Percentiles rank a stretch among this genome's conserved stretches.
These are phyloP conservation scores for Russula lepida DNA, from an alignment of 768 basidiomycete genomes.

Conservation along the genomic window DNA sequence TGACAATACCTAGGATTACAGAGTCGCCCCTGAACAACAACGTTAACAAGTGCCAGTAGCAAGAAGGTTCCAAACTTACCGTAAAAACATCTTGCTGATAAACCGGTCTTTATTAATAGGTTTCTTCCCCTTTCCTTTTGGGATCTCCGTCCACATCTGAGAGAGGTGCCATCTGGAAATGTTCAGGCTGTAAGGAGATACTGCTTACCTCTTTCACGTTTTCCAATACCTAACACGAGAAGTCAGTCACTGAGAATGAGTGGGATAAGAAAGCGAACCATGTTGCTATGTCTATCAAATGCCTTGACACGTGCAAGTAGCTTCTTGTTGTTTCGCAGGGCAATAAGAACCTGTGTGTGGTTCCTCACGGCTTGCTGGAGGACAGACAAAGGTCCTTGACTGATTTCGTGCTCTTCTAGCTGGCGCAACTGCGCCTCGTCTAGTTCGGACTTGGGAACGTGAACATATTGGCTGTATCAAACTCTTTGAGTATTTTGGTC, in stretches of 20 bases:
- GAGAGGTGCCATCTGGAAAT: not conserved
- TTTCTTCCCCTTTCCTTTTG: slow-evolving; percentile 98
- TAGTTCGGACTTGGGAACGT: slow-evolving; percentile 93
- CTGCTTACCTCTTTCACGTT: slow-evolving; percentile 88
- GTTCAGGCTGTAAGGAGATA: not conserved
- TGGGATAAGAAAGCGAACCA: slow-evolving; percentile 48
- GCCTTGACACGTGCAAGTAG: slow-evolving; percentile 93
- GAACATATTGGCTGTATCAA: slow-evolving; percentile 82
- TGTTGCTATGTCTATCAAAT: slow-evolving; percentile 97
- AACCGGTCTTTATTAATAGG: slow-evolving; percentile 99
- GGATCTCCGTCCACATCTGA: slow-evolving; percentile 98
- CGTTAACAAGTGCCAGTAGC: slow-evolving; percentile 14
- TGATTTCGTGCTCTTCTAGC: slow-evolving; percentile 97
- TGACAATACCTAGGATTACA: slow-evolving; percentile 75
- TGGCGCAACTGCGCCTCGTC: slow-evolving; percentile 95
- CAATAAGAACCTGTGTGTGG: slow-evolving; percentile 95
- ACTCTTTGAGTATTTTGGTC: not conserved
- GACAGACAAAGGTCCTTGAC: slow-evolving; percentile 93
- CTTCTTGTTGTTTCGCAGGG: slow-evolving; percentile 97
- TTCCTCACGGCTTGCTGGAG: slow-evolving; percentile 96
- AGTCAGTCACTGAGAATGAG: slow-evolving; percentile 8
- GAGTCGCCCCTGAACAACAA: slow-evolving; percentile 72
- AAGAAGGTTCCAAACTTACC: slow-evolving; percentile 38
- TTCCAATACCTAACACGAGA: slow-evolving; percentile 66
- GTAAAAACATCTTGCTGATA: slow-evolving; percentile 98